Base-by-base conservation (phyloP, 2,329 filamentous ascomycete genomes). In the Cytospora piceae region DNA sequence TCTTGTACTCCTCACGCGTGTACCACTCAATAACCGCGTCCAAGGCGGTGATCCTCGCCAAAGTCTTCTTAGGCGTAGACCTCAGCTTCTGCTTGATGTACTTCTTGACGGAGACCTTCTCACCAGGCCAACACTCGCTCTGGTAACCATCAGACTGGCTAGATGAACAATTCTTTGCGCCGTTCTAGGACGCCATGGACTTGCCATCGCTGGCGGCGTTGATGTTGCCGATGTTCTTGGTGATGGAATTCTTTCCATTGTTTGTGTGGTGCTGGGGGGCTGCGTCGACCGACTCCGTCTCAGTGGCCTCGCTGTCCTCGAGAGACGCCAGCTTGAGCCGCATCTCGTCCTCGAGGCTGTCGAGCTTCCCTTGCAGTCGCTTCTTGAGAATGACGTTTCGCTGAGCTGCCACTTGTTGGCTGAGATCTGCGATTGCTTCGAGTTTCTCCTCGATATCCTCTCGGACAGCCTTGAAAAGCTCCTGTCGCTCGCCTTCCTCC, bases 111-210 rank as follows among this genome's bases (percentile, higher is more conserved):
- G 22, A 22, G 3, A 20, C 15, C n/a, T 32, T 24, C 14, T 27
- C 37, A n/a, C 49, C 60, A 14, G 24, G n/a, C 52, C 34, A 14
- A 17, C 55, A 29, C n/a, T 62, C 53, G 3, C 22, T 51, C 39
- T 57, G 52, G 14, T 27, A 27, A 51, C 29, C 37, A 37, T 7
- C 22, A 37, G 39, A 46, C 49, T 53, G 15, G 11, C 27, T 31
- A 24, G 60, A 63, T 52, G 53, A 7, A 49, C 51, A 20, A 14
- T 29, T 51, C 61, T 57, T 11, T 27, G 34, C 56, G 61, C 42
- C 53, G 46, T 37, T n/a, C 61, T 63, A 63, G 20, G 29, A 55
- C 61, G 34, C 29, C 54, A 27, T n/a, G 46, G 61, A 51, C 22
- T 63, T 32, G 46, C 15, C 61, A 63, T 52, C 53, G 29, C 8